Evolutionary conservation across 2,329 filamentous ascomycete genomes (phyloP), one percentile per base, ranked within the genome.

Genomic region (Colletotrichum eremochloae): DNA sequence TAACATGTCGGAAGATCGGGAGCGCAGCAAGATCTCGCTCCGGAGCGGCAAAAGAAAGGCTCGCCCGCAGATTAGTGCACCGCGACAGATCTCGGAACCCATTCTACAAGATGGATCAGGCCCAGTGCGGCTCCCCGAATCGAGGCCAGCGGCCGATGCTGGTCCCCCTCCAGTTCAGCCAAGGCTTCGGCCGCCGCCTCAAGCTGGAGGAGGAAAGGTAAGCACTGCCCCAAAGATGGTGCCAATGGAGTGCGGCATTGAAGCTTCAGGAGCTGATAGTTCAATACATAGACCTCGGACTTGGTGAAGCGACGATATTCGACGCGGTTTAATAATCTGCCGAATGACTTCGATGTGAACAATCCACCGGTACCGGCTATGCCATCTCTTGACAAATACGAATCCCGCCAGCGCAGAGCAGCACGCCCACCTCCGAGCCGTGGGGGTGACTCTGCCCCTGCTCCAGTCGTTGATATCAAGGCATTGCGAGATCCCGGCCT

Each of bases 301-400:
- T 86, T 98, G 66, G 95, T 99, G 71, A 98, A 98, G 85, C 90
- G 95, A 77, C 88, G 96, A 77, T 99, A 98, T 83, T 98, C 96
- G 50, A 95, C 95, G 53, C 92, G 96, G 73, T 97, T 98, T 81
- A 96, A 95, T 77, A 91, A 93, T 75, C 82, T 92, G 1, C 93
- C 93, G 1, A 84, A 90, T 72, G 91, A 94, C 77, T 93, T 91
- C 79, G 89, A 92, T 77, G 85, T 88, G 76, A 90, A 88, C 68
- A 90, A 89, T n/a, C 89, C 94, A 24, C 89, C 93, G 2, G 86
- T 97, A 75, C 96, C 96, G 0, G 82, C 88, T 15, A 78, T 94
- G 66, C 91, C 92, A 75, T 81, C 87, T 53, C 80, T 88, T 65
- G 86, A 87, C 58, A 90, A 89, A 75, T 94, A 90, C 78, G 86